Conservation (phyloP, 139 green algal species). For the Auxenochlorella pyrenoidosa region DNA sequence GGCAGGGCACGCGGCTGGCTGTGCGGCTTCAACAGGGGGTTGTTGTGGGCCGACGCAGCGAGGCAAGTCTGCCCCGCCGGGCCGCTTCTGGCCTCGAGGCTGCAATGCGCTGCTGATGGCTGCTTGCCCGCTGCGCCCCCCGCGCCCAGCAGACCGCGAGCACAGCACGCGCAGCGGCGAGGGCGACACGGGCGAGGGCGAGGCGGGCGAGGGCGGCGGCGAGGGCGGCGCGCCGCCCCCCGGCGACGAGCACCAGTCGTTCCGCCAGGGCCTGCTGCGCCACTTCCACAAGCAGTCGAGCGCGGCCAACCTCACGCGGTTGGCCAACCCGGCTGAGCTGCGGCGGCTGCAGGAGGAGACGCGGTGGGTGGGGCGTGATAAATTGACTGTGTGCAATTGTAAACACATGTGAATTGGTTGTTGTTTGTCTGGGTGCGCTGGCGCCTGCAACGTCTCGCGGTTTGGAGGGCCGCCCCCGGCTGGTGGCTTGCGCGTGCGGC, state of each 20-base stretch:
- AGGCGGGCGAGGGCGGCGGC: constrained; percentile 3
- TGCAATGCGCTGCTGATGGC: too few relatives aligned
- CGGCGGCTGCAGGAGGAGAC: constrained; percentile 47
- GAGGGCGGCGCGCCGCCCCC: background rate
- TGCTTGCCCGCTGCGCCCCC: background rate
- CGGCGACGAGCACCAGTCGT: constrained; percentile 32
- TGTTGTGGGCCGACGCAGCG: too few relatives aligned
- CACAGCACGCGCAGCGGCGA: constrained; percentile 47
- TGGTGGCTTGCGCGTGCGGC: too few relatives aligned
- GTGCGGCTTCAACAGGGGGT: too few relatives aligned
- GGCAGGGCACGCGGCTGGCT: background rate
- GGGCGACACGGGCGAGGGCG: constrained; percentile 49
- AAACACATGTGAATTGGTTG: too few relatives aligned
- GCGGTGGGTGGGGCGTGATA: background rate
- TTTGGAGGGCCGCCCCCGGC: background rate
- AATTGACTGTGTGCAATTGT: too few relatives aligned
- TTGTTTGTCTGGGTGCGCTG: background rate
- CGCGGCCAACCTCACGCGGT: constrained; percentile 50
- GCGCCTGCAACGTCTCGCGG: background rate
- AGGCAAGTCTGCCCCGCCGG: too few relatives aligned
- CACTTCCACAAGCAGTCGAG: constrained; percentile 48
- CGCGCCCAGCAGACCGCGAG: background rate
- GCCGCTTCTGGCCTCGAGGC: too few relatives aligned
- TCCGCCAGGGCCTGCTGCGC: constrained; percentile 48
- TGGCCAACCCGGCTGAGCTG: constrained; percentile 37